Conservation (phyloP, 1,139 yeast species). For the Kodamaea anthophila region DNA sequence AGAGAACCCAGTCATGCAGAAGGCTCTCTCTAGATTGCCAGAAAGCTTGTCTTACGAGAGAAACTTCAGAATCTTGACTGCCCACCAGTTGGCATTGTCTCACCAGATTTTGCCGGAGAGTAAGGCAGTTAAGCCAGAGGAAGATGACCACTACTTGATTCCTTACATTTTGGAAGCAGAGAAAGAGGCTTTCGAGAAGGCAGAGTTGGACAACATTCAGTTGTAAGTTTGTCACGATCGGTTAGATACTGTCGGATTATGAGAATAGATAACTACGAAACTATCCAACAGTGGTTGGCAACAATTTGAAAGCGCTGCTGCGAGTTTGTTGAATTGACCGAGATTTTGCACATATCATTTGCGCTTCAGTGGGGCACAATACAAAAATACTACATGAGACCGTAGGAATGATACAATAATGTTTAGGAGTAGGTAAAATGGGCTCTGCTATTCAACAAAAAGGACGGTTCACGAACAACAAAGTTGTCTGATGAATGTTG, state of each 20-base stretch:
- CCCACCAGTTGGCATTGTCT: conserved; percentile 80
- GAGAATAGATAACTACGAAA: too few species aligned
- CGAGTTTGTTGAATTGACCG: too few species aligned
- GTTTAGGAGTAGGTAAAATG: too few species aligned
- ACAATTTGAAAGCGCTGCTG: too few species aligned
- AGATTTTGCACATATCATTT: conserved; percentile 2
- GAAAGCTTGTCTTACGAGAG: conserved; percentile 81
- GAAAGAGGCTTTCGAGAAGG: conserved; percentile 84
- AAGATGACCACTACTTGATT: conserved; percentile 77
- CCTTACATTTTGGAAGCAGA: conserved; percentile 94
- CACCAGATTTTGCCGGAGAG: conserved; percentile 80
- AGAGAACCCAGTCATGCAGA: conserved; percentile 82
- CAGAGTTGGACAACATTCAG: conserved; percentile 75
- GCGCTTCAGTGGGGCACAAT: conserved; percentile 2
- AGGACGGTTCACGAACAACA: too few species aligned
- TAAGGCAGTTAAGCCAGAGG: conserved; percentile 74
- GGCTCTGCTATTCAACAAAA: too few species aligned
- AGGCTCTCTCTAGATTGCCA: conserved; percentile 84
- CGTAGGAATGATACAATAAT: too few species aligned
- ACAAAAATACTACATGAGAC: too few species aligned
- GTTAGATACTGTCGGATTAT: too few species aligned
- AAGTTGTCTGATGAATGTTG: too few species aligned
- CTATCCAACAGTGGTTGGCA: too few species aligned
- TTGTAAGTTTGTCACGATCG: conserved; percentile 18
- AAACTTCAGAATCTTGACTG: conserved; percentile 85